A percentile compares a stretch with the other conserved stretches of the same genome.
Conservation (phyloP, 2,329 filamentous ascomycete genomes). For the Tolypocladium pustulatum region DNA sequence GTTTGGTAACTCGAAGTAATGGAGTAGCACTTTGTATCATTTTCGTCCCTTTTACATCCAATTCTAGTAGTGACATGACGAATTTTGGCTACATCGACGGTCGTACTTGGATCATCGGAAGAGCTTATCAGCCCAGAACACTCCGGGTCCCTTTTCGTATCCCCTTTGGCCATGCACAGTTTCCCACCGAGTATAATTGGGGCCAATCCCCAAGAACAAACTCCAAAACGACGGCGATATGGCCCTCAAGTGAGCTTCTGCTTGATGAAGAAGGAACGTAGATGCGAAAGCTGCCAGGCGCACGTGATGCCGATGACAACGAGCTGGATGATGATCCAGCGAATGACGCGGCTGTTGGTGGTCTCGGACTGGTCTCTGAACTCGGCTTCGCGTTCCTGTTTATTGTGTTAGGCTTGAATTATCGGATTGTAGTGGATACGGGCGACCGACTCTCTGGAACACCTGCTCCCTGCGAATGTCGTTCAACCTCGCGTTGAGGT, state of each 20-base stretch:
- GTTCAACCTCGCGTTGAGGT: constrained; percentile 75
- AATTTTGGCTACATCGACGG: neutral
- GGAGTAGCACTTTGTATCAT: constrained; percentile 17
- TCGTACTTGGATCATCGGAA: neutral
- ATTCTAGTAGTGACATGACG: neutral
- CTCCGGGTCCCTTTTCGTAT: neutral
- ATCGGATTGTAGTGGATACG: neutral
- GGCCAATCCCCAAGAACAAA: constrained; percentile 2
- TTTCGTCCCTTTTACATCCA: neutral
- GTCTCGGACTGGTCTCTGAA: constrained; percentile 96
- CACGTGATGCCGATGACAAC: constrained; percentile 77
- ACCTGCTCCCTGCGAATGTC: constrained; percentile 93
- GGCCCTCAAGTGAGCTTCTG: constrained; percentile 80
- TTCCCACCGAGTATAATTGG: neutral
- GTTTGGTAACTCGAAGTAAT: constrained; percentile 22
- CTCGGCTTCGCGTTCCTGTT: constrained; percentile 87
- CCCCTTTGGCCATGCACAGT: neutral
- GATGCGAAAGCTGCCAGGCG: constrained; percentile 92
- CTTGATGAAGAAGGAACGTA: constrained; percentile 98
- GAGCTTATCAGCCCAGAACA: neutral
- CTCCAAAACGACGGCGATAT: neutral
- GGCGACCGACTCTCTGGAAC: constrained; percentile 68
- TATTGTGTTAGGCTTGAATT: neutral
- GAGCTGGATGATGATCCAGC: constrained; percentile 89
- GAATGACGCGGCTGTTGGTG: constrained; percentile 83